Percentiles rank a stretch among this genome's conserved stretches.
Conservation (phyloP, 345 rosid genomes). For the Hypericum androsaemum region DNA sequence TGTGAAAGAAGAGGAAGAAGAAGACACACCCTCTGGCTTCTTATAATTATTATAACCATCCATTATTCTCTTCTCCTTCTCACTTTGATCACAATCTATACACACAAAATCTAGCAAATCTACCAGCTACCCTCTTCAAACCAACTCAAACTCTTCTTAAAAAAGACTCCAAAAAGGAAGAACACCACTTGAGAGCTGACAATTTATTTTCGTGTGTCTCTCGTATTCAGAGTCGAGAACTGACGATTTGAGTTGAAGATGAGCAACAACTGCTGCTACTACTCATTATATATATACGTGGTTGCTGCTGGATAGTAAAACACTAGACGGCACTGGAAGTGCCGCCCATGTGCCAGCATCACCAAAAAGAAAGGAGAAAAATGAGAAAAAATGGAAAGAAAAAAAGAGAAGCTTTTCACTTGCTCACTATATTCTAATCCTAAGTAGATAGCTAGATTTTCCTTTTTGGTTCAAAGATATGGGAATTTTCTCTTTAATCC, state of each 20-base stretch:
- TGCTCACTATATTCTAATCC: neutral
- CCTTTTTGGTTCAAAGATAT: neutral
- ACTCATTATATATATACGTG: too few relatives aligned
- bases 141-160: too few relatives aligned
- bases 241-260: too few relatives aligned
- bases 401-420: neutral
- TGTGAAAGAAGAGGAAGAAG: slow-evolving; percentile 42
- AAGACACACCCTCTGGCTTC: slow-evolving; percentile 4
- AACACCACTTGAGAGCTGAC: too few relatives aligned
- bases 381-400: neutral
- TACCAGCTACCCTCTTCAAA: too few relatives aligned
- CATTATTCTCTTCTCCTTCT: slow-evolving; percentile 19
- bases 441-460: neutral
- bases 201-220: too few relatives aligned
- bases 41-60: slow-evolving; percentile 33
- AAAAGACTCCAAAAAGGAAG: too few relatives aligned
- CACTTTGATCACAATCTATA: too few relatives aligned
- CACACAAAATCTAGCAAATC: too few relatives aligned
- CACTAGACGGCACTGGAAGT: slow-evolving; percentile 15
- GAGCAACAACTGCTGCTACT: too few relatives aligned
- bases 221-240: too few relatives aligned
- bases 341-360: slow-evolving; percentile 34
- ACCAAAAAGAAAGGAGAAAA: neutral
- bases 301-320: too few relatives aligned
- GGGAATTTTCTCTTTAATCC: slow-evolving; percentile 12